Base-by-base conservation (phyloP, 108 stramenopile genomes). In the Stephanodiscus triporus region DNA sequence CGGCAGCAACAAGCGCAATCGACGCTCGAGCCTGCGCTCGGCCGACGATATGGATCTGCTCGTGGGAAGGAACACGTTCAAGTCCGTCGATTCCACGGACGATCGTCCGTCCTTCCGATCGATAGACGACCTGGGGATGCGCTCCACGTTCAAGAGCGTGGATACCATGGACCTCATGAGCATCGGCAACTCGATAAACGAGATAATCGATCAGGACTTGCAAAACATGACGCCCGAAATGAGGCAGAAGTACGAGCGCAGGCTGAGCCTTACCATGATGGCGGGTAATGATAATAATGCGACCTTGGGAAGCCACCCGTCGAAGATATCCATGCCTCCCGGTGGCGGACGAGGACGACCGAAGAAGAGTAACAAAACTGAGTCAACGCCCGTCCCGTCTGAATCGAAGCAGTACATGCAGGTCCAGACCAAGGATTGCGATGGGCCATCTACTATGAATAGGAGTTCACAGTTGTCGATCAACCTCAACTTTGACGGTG, bases 81-180 rank as follows among this genome's bases (percentile, higher is more conserved):
- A 69, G 34, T 76, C 76, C 6, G 59, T 76, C 23, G 76, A 76
- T 30, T 69, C 76, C 9, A 34, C 23, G 38, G 29, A 9, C 26
- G 47, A 45, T 0, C 76, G 76, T 27, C 65, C 55, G 48, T 75
- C 74, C 66, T 75, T 75, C 57, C 68, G 62, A 48, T 70, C 68
- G 14, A 38, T 69, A 34, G 76, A 70, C 47, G 62, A 63, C 14
- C 13, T 70, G 50, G 76, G 59, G 13, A 45, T 77, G 32, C 64
- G 77, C 29, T 43, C 29, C 19, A 56, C 77, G 22, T 78, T 78
- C 64, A 70, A 63, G 9, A 66, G 64, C 1, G 78, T 73, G 6
- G 71, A 79, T 34, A 79, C 66, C 9, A 61, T 79, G 60, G 78
- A 79, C 48, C 63, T 79, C 19, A 73, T 79, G 78, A 79, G 78